phyloP scores from a whole-genome alignment of 805 yeast species.

The Candida takata region DNA sequence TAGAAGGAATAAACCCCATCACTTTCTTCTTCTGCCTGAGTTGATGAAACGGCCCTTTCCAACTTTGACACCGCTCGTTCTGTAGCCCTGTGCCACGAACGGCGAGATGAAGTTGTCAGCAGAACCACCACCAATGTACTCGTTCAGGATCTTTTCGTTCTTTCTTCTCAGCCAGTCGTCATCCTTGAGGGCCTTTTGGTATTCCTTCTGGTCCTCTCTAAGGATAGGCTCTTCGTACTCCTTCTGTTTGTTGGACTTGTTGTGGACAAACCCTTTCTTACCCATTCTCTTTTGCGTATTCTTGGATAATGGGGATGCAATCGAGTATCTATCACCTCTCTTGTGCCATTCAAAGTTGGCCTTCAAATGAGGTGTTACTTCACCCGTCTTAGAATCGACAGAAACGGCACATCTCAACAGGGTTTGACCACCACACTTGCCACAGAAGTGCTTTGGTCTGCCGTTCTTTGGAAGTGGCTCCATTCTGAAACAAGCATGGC shows the following conservation, averaged over 20 bases:
- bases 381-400: conserved; percentile 71
- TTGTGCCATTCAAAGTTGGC: conserved; percentile 90
- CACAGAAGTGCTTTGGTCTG: conserved; percentile 80
- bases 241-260: conserved; percentile 47
- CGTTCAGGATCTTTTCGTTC: conserved; percentile 77
- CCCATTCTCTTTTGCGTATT: conserved; percentile 66
- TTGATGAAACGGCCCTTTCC: conserved; percentile 83
- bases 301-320: conserved; percentile 85
- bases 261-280: conserved; percentile 73
- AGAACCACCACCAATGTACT: conserved; percentile 93
- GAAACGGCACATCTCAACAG: conserved; percentile 86
- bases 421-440: conserved; percentile 92
- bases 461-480: conserved; percentile 74
- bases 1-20: no score
- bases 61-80: conserved; percentile 65
- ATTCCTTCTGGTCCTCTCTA: conserved; percentile 93
- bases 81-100: conserved; percentile 60
- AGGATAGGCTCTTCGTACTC: conserved; percentile 47
- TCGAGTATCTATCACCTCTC: conserved; percentile 74
- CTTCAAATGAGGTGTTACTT: conserved; percentile 81
- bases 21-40: conserved; percentile 38
- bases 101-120: conserved; percentile 87
- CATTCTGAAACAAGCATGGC: conserved; percentile 92
- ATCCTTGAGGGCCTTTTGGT: conserved; percentile 77
- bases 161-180: conserved; percentile 83